phyloP scores from a whole-genome alignment of 2,329 filamentous ascomycete genomes.

The Sarocladium brachiariae region DNA sequence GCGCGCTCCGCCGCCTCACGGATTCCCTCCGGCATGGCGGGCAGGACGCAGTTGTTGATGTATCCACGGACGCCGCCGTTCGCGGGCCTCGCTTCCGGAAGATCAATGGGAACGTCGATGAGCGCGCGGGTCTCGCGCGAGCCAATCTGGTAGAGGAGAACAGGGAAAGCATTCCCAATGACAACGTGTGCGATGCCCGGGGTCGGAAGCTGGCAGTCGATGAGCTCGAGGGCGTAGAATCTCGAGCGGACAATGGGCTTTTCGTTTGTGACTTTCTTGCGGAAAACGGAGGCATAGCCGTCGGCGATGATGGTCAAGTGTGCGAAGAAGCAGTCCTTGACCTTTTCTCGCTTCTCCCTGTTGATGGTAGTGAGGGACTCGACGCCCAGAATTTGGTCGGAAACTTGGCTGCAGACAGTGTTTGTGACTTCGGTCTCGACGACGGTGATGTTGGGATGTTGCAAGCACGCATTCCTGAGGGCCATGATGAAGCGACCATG shows the following conservation, averaged over 20 bases:
- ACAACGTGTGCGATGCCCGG: constrained; percentile 80
- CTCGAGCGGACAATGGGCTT: constrained; percentile 69
- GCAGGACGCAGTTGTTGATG: constrained; percentile 71
- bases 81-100: constrained; percentile 64
- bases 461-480: constrained; percentile 66
- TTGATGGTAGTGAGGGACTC: constrained; percentile 58
- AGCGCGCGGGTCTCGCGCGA: constrained; percentile 87
- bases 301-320: constrained; percentile 84
- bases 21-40: constrained; percentile 64
- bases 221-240: constrained; percentile 90
- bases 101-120: constrained; percentile 75
- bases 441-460: constrained; percentile 77
- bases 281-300: constrained; percentile 88
- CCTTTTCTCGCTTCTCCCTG: constrained; percentile 46
- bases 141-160: constrained; percentile 95
- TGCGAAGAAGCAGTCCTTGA: constrained; percentile 75
- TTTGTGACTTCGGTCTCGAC: constrained; percentile 82
- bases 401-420: constrained; percentile 63
- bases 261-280: constrained; percentile 66
- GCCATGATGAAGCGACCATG: constrained; percentile 89
- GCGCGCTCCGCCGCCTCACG: constrained; percentile 69
- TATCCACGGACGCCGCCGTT: constrained; percentile 82
- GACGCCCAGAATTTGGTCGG: constrained; percentile 74
- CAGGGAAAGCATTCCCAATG: constrained; percentile 66
- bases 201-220: constrained; percentile 73